Percentiles rank a stretch among this genome's conserved stretches.
phyloP scores from a whole-genome alignment of 495 filamentous ascomycete genomes.

The Hypoxylon trugodes region DNA sequence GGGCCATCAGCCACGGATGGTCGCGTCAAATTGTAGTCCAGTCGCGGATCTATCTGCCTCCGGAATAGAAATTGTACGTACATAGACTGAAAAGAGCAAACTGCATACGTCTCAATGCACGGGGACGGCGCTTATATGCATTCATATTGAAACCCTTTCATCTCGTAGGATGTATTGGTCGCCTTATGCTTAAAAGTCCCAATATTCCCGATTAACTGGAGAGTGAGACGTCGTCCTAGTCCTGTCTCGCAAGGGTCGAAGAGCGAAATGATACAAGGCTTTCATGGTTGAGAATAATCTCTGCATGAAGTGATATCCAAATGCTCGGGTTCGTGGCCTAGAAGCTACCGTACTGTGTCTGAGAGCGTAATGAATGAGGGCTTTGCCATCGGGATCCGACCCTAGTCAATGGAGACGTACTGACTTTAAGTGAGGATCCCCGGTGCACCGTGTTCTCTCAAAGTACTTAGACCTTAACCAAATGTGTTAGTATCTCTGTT shows the following conservation, averaged over 20 bases:
- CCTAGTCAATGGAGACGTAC: slow-evolving; percentile 20
- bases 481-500: slow-evolving; percentile 4
- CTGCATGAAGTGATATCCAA: slow-evolving; percentile 13
- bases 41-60: background rate
- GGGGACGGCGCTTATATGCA: slow-evolving; percentile 22
- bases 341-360: background rate
- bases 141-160: slow-evolving; percentile 7
- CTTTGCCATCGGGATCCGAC: slow-evolving; percentile 27
- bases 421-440: background rate
- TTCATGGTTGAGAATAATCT: slow-evolving; percentile 7
- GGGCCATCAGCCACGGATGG: background rate
- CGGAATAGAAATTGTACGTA: background rate
- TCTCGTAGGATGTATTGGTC: background rate
- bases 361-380: background rate
- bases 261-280: slow-evolving; percentile 8
- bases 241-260: background rate
- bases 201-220: too few relatives aligned
- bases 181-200: background rate
- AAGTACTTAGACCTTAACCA: background rate
- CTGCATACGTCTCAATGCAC: background rate
- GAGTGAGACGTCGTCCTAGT: background rate
- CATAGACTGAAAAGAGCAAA: background rate
- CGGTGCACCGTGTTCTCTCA: slow-evolving; percentile 21
- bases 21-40: slow-evolving; percentile 7
- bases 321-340: slow-evolving; percentile 2